Evolutionary conservation across 768 basidiomycete species (phyloP), one percentile per base, ranked within the genome.

Genomic region (Amanita inopinata): DNA sequence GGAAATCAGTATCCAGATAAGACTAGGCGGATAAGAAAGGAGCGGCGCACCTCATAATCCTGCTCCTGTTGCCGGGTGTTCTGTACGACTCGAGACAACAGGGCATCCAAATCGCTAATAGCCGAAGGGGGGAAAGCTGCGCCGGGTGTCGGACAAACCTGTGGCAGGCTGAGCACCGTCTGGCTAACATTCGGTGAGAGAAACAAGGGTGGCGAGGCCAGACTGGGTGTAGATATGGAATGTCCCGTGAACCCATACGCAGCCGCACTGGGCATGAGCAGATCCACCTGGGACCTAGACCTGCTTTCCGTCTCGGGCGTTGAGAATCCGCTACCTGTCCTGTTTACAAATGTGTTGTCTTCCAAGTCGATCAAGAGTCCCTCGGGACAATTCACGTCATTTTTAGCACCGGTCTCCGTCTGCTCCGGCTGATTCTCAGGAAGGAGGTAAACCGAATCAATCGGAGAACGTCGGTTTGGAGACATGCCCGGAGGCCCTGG

Each of bases 301-400:
- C 27, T 28, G 27, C 27, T n/a, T 28, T 28, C 27, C 15, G 27
- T 27, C 20, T 30, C 43, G 6, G 42, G 24, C 27, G 33, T 35
- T n/a, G n/a, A n/a, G n/a, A 28, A 28, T 7, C 27, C 27, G n/a
- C 27, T 28, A 20, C 24, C 32, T 10, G 17, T 9, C 9, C 33
- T 32, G 18, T 27, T 44, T 20, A 35, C 27, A 14, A 44, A 44
- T 7, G 34, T 44, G 19, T 44, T 44, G 14, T 44, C 43, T 2
- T 44, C 43, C 27, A 44, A 19, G 18, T 44, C 43, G 20, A 44
- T 44, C 17, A 44, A 33, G 15, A 44, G 43, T 3, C 34, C 43
- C 15, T 44, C 43, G 5, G 43, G 43, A 37, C 43, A 44, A n/a
- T 23, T 37, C 25, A 4, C 25, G 14, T 35, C 12, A 11, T 24